These are phyloP conservation scores for Suillus luteus DNA, from an alignment of 768 basidiomycete species.

Conservation along the genomic window DNA sequence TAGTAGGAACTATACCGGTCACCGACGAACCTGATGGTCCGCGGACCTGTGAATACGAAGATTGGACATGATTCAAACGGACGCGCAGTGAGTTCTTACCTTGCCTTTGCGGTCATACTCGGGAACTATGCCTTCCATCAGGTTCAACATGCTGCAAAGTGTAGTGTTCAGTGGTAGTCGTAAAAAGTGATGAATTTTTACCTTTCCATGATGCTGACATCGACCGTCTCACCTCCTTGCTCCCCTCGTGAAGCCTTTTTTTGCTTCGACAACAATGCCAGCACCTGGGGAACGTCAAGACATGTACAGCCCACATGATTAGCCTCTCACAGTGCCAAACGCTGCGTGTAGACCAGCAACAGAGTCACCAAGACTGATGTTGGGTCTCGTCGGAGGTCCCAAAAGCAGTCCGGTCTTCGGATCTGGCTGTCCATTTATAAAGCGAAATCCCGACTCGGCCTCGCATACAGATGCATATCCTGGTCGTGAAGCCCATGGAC, in stretches of 20 bases:
- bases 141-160: constrained; percentile 61
- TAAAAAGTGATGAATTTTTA: constrained; percentile 17
- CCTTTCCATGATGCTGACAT: constrained; percentile 72
- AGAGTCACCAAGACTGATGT: constrained; percentile 73
- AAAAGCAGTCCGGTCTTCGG: constrained; percentile 50
- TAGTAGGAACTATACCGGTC: constrained; percentile 75
- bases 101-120: constrained; percentile 74
- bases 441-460: constrained; percentile 73
- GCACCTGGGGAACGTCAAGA: constrained; percentile 40
- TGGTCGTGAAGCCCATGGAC: constrained; percentile 69
- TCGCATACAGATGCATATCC: constrained; percentile 78
- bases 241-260: constrained; percentile 32
- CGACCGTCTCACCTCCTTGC: constrained; percentile 55
- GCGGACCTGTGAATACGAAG: constrained; percentile 46
- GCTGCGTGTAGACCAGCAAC: constrained; percentile 73
- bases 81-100: constrained; percentile 32
- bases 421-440: constrained; percentile 69
- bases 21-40: constrained; percentile 76
- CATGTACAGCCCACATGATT: constrained; percentile 14
- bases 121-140: constrained; percentile 78
- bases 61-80: background rate
- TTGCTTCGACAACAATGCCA: constrained; percentile 57
- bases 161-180: background rate
- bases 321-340: constrained; percentile 58
- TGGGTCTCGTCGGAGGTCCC: constrained; percentile 69